Conservation (phyloP, 2,329 filamentous ascomycete species). For the Fusarium fujikuroi region DNA sequence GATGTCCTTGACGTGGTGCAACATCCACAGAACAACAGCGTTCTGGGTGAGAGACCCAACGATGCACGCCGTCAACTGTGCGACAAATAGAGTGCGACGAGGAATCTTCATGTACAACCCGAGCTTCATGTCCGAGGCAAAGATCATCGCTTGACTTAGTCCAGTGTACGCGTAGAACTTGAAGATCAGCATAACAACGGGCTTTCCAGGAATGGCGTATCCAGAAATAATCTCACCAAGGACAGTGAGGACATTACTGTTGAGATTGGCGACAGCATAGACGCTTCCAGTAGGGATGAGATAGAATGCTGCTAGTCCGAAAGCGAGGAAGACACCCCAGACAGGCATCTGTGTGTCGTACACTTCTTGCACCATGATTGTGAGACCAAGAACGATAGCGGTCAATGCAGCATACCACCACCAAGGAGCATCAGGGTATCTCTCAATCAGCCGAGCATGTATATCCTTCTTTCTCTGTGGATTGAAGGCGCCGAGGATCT, state of each 20-base stretch:
- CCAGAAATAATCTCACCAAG: neutral
- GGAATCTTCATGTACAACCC: conserved; percentile 5
- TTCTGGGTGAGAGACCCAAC: neutral
- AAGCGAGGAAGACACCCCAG: neutral
- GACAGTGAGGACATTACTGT: neutral
- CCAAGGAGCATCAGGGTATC: neutral
- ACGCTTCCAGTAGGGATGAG: neutral
- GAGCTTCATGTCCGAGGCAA: conserved; percentile 2
- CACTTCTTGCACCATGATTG: neutral
- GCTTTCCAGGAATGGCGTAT: neutral
- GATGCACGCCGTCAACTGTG: neutral
- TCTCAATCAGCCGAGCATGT: neutral
- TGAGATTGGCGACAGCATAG: neutral
- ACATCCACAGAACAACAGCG: neutral
- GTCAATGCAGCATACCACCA: conserved; percentile 2
- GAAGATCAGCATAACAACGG: neutral
- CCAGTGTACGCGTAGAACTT: conserved; percentile 5
- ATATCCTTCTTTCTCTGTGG: neutral
- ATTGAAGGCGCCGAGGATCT: neutral
- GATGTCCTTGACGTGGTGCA: neutral
- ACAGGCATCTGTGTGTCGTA: conserved; percentile 1
- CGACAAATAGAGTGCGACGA: neutral
- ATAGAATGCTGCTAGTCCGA: neutral
- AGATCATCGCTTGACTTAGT: neutral
- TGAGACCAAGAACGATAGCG: neutral